These are phyloP conservation scores for Sordariomycetes sp. DNA, from an alignment of 2,329 filamentous ascomycete genomes.

Conservation along the genomic window DNA sequence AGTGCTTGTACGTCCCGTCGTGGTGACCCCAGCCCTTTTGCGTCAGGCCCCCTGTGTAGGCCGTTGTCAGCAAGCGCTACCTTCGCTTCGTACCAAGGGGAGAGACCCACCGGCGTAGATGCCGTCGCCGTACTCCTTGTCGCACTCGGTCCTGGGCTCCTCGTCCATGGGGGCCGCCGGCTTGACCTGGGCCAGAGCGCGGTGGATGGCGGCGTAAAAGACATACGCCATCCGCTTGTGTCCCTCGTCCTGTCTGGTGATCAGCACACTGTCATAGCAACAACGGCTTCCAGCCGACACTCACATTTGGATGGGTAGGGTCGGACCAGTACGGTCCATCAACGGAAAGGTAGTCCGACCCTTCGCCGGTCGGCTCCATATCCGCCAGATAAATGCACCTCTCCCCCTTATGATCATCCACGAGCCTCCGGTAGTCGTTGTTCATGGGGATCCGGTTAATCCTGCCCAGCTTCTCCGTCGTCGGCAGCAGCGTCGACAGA, in stretches of 20 bases:
- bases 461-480: conserved; percentile 11
- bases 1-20: conserved; percentile 9
- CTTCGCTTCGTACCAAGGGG: too few species aligned
- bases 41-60: conserved; percentile 1
- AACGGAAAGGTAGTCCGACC: neutral
- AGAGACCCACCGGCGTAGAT: conserved; percentile 5
- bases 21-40: conserved; percentile 8
- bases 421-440: conserved; percentile 16
- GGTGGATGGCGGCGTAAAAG: conserved; percentile 17
- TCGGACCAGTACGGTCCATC: conserved; percentile 18
- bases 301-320: conserved; percentile 19
- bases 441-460: conserved; percentile 20
- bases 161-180: neutral
- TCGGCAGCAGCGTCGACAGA: conserved; percentile 10
- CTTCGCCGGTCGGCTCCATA: conserved; percentile 5
- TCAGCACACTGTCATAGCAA: neutral
- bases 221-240: conserved; percentile 26
- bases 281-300: conserved; percentile 9
- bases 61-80: too few species aligned
- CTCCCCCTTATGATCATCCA: neutral
- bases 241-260: conserved; percentile 15
- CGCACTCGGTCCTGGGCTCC: neutral
- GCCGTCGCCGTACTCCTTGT: conserved; percentile 6
- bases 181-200: conserved; percentile 5
- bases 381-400: conserved; percentile 7